These are phyloP conservation scores for Candida orba DNA, from an alignment of 805 yeast species.

Conservation along the genomic window DNA sequence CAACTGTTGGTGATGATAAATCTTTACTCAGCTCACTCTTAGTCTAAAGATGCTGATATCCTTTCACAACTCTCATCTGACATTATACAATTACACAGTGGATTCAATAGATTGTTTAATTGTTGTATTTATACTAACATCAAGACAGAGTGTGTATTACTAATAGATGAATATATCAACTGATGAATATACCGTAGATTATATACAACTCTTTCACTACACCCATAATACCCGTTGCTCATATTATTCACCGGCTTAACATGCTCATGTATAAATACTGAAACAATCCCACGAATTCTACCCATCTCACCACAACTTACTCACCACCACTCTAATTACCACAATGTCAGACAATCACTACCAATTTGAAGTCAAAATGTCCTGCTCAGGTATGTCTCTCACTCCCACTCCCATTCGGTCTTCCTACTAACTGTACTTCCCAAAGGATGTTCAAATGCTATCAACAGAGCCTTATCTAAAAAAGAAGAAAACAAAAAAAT, in stretches of 20 bases:
- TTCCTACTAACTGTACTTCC: neutral
- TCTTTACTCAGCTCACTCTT: conserved; percentile 1
- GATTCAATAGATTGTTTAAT: neutral
- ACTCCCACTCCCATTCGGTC: neutral
- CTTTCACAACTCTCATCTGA: neutral
- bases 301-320: neutral
- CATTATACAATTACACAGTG: neutral
- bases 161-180: too few relatives aligned
- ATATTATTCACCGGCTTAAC: too few relatives aligned
- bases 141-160: too few relatives aligned
- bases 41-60: neutral
- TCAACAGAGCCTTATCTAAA: conserved; percentile 63
- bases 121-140: neutral
- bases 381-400: conserved; percentile 52
- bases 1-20: neutral
- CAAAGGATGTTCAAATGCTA: conserved; percentile 77
- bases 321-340: neutral
- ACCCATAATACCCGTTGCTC: too few relatives aligned
- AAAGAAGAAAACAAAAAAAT: conserved; percentile 68
- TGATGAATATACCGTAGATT: too few relatives aligned
- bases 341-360: conserved; percentile 53
- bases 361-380: conserved; percentile 77
- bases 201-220: too few relatives aligned
- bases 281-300: neutral
- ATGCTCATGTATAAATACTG: neutral